phyloP scores from a whole-genome alignment of 306 rosid species.

The Malus orientalis region DNA sequence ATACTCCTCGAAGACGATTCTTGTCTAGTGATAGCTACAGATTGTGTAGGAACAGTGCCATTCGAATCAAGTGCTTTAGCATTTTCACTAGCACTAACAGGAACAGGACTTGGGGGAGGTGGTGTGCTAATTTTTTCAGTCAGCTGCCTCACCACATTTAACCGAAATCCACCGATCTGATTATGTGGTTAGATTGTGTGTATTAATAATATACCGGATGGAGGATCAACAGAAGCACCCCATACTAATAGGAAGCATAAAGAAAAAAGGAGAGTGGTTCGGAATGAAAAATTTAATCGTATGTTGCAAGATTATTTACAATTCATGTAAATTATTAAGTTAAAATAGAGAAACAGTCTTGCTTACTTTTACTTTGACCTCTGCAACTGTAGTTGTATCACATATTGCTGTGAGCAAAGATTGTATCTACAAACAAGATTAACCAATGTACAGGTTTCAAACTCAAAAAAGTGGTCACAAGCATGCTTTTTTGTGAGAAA shows the following conservation, averaged over 20 bases:
- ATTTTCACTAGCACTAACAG: conserved; percentile 26
- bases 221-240: background rate
- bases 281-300: background rate
- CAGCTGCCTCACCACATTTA: conserved; percentile 50
- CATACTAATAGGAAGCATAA: background rate
- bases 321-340: background rate
- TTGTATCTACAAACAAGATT: conserved; percentile 53
- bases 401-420: conserved; percentile 60
- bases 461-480: background rate
- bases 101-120: conserved; percentile 33
- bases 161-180: conserved; percentile 69
- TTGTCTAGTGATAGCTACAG: conserved; percentile 47
- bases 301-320: conserved; percentile 8
- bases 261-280: background rate
- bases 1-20: conserved; percentile 31
- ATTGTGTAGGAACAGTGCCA: conserved; percentile 41
- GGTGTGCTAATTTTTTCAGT: conserved; percentile 19
- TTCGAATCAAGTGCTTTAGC: conserved; percentile 35
- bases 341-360: background rate
- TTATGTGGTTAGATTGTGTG: conserved; percentile 10
- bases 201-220: conserved; percentile 11
- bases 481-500: background rate
- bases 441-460: conserved; percentile 5
- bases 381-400: conserved; percentile 60
- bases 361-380: conserved; percentile 69